phyloP scores from a whole-genome alignment of 768 basidiomycete species.

The Amanita jacksonii region DNA sequence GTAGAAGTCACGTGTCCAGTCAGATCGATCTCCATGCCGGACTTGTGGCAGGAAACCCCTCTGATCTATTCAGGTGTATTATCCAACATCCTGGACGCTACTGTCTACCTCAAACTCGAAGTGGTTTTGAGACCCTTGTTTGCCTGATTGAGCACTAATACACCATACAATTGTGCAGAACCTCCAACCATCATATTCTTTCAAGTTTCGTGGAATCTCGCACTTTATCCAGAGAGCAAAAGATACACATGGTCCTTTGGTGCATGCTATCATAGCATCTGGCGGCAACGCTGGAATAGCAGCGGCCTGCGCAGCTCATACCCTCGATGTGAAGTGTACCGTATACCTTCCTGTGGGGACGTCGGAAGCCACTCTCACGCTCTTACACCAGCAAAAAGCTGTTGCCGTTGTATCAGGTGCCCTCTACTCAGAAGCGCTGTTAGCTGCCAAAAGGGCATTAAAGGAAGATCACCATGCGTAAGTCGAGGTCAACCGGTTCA shows the following conservation, averaged over 20 bases:
- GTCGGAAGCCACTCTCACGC: slow-evolving; percentile 34
- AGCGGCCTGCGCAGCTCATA: slow-evolving; percentile 50
- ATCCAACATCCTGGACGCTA: slow-evolving; percentile 39
- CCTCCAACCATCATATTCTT: slow-evolving; percentile 64
- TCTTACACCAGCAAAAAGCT: slow-evolving; percentile 45
- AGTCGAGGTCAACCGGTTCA: slow-evolving; percentile 16
- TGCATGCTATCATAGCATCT: slow-evolving; percentile 64
- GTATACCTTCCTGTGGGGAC: slow-evolving; percentile 57
- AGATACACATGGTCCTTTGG: slow-evolving; percentile 36
- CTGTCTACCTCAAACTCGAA: slow-evolving; percentile 67
- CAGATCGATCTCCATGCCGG: not conserved
- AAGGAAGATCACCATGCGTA: slow-evolving; percentile 41
- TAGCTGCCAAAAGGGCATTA: slow-evolving; percentile 38
- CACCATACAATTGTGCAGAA: slow-evolving; percentile 32
- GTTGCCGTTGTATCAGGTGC: slow-evolving; percentile 48
- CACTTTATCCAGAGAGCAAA: slow-evolving; percentile 46
- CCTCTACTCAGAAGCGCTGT: slow-evolving; percentile 48
- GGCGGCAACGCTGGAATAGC: slow-evolving; percentile 79
- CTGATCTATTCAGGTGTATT: slow-evolving; percentile 51
- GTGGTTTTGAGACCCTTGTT: slow-evolving; percentile 22
- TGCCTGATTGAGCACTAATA: not conserved
- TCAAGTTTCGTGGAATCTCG: slow-evolving; percentile 69
- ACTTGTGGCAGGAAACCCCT: slow-evolving; percentile 54
- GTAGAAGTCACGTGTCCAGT: too few species aligned
- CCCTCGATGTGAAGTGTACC: slow-evolving; percentile 48